Evolutionary conservation across 2,329 filamentous ascomycete genomes (phyloP).

Genomic region (Blastomyces percursus): DNA sequence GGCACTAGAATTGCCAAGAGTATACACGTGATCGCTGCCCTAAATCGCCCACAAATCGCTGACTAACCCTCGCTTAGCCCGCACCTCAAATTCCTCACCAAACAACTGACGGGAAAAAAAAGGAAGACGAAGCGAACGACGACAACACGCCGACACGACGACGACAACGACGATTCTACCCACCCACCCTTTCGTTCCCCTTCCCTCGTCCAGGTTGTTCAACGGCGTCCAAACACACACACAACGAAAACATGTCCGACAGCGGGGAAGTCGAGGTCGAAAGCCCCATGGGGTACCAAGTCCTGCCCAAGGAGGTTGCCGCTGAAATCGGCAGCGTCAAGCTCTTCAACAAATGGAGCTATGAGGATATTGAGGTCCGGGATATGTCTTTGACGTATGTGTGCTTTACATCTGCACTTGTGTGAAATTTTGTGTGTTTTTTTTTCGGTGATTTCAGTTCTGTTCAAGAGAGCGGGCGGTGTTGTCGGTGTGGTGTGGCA

Average conservation of each 20-base stretch:
- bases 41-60: conserved; percentile 27
- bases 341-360: conserved; percentile 97
- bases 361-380: conserved; percentile 98
- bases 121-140: conserved; percentile 18
- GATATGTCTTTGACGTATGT: conserved; percentile 99
- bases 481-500: not conserved
- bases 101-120: conserved; percentile 9
- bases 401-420: conserved; percentile 14
- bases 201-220: conserved; percentile 29
- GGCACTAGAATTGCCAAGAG: not conserved
- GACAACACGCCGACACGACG: conserved; percentile 13
- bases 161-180: conserved; percentile 18
- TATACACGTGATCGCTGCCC: conserved; percentile 20
- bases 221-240: conserved; percentile 34
- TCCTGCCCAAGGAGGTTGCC: conserved; percentile 87
- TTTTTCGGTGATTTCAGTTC: not conserved
- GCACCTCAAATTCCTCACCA: conserved; percentile 31
- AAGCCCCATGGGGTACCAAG: conserved; percentile 59
- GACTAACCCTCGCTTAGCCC: conserved; percentile 26
- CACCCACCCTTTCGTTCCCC: conserved; percentile 19
- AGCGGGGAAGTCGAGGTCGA: conserved; percentile 88
- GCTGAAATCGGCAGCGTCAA: conserved; percentile 85
- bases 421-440: not conserved
- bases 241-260: conserved; percentile 62
- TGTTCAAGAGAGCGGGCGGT: not conserved